Evolutionary conservation across 116 monocot species (phyloP).

Genomic region (Papilionanthe hybrid): DNA sequence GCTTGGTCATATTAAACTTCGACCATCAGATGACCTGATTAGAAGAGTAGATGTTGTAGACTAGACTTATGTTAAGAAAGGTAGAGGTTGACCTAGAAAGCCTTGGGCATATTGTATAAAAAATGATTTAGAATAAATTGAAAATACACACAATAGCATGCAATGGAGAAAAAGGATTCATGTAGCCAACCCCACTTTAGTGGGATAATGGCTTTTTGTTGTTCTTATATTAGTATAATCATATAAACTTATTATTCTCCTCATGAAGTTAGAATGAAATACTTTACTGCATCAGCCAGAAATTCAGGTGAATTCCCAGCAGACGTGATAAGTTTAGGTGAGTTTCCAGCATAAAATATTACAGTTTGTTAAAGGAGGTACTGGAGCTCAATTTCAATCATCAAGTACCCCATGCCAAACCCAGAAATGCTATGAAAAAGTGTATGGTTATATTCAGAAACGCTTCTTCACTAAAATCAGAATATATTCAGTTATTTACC

Average conservation of each 20-base stretch:
- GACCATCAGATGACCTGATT: no score
- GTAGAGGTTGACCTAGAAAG: no score
- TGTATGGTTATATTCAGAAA: neutral
- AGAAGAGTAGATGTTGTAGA: no score
- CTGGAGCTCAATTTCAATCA: neutral
- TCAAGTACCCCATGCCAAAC: neutral
- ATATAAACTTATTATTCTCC: neutral
- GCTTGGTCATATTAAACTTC: no score
- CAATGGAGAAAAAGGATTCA: no score
- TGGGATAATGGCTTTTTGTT: no score
- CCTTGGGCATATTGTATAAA: no score
- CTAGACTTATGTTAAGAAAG: no score
- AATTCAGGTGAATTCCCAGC: neutral
- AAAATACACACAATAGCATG: no score
- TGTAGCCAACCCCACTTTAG: no score
- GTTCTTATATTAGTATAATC: no score
- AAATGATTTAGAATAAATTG: no score
- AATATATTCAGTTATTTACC: neutral
- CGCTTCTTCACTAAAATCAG: neutral
- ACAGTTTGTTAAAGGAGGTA: neutral
- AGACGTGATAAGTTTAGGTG: neutral
- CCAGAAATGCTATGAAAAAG: neutral
- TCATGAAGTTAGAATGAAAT: neutral
- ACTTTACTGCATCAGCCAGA: neutral
- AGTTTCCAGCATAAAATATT: neutral